Evolutionary conservation across 164 flowering plant species (phyloP).

Genomic region (Nelumbo lutea): DNA sequence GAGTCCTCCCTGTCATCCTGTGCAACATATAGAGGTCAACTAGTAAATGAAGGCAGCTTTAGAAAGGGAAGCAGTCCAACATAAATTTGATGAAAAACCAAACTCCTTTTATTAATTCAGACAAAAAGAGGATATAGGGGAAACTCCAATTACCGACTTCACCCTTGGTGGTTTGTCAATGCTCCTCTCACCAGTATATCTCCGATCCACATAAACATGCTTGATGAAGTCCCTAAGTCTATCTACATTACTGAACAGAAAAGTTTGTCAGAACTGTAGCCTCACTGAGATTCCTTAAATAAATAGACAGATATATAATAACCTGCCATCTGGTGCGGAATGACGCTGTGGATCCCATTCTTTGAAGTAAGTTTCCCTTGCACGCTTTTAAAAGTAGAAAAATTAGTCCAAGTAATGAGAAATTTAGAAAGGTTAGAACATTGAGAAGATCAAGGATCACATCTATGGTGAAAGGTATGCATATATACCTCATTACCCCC

Average conservation of each 20-base stretch:
- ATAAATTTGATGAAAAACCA: background rate
- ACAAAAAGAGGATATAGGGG: background rate
- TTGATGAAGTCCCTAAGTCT: slow-evolving; percentile 86
- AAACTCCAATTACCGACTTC: slow-evolving; percentile 37
- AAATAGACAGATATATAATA: background rate
- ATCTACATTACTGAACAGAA: slow-evolving; percentile 65
- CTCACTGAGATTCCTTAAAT: background rate
- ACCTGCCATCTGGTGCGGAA: slow-evolving; percentile 84
- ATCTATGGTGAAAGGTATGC: background rate
- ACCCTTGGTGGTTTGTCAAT: slow-evolving; percentile 68
- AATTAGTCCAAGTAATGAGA: slow-evolving; percentile 7
- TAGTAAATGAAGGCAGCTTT: slow-evolving; percentile 2
- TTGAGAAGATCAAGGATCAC: background rate
- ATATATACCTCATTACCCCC: slow-evolving; percentile 89
- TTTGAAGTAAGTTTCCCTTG: slow-evolving; percentile 70
- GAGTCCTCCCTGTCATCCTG: slow-evolving; percentile 75
- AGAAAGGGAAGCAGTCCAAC: slow-evolving; percentile 3
- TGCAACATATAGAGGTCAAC: background rate
- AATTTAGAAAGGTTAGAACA: background rate
- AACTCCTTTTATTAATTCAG: slow-evolving; percentile 26
- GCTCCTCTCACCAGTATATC: slow-evolving; percentile 78
- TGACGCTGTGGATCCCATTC: slow-evolving; percentile 85
- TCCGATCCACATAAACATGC: slow-evolving; percentile 91
- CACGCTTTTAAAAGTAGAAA: slow-evolving; percentile 44
- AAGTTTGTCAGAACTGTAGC: slow-evolving; percentile 16